These are phyloP conservation scores for Mycena filopes DNA, from an alignment of 768 basidiomycete genomes.

Conservation along the genomic window DNA sequence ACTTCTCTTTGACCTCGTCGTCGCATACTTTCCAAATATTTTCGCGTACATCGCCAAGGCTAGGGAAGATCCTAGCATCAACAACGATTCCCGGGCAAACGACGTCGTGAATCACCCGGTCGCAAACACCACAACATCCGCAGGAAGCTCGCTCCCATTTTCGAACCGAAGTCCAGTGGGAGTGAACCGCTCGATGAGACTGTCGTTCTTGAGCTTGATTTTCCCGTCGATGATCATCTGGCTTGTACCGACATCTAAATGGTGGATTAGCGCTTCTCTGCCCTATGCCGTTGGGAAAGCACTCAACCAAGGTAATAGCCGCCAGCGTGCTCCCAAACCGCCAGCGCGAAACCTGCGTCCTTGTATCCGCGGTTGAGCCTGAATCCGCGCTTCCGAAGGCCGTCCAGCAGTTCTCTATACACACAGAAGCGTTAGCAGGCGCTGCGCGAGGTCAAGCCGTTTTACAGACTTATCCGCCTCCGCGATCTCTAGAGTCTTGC, in stretches of 20 bases:
- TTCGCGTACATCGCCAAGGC: conserved; percentile 56
- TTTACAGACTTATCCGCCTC: conserved; percentile 72
- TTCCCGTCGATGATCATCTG: conserved; percentile 73
- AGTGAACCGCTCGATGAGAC: conserved; percentile 57
- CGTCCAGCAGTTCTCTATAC: conserved; percentile 61
- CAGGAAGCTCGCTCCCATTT: conserved; percentile 56
- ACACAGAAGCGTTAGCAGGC: background rate
- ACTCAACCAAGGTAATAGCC: conserved; percentile 74
- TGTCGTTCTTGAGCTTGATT: conserved; percentile 76
- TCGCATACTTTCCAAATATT: conserved; percentile 58
- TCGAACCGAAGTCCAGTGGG: conserved; percentile 57
- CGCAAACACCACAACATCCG: conserved; percentile 69
- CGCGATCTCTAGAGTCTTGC: conserved; percentile 53
- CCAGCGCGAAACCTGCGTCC: conserved; percentile 59
- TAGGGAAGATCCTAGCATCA: conserved; percentile 37
- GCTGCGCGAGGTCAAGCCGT: conserved; percentile 23
- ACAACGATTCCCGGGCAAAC: too few relatives aligned
- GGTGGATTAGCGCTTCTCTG: background rate
- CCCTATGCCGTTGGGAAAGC: background rate
- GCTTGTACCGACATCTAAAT: conserved; percentile 65
- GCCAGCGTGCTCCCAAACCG: conserved; percentile 61
- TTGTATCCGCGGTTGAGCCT: conserved; percentile 61
- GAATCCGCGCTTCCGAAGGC: conserved; percentile 68
- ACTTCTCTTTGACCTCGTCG: conserved; percentile 52
- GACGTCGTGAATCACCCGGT: conserved; percentile 57